A percentile compares a stretch with the other conserved stretches of the same genome.
Conservation (phyloP, 192 early-diverging fungal species). For the Mortierella claussenii region DNA sequence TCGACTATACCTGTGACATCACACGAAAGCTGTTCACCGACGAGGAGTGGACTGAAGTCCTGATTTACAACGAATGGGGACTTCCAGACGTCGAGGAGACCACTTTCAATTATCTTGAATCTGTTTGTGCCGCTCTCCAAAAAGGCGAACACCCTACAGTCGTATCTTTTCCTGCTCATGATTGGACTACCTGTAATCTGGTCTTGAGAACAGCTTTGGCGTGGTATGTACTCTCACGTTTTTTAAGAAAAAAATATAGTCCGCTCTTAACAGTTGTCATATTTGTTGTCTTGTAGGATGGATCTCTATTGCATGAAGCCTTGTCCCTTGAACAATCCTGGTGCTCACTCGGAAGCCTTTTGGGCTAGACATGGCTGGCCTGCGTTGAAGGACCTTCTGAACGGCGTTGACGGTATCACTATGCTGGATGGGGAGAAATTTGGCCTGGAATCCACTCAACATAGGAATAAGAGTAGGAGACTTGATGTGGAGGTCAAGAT, state of each 20-base stretch:
- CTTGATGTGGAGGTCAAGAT: slow-evolving; percentile 12
- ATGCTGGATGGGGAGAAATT: slow-evolving; percentile 13
- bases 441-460: slow-evolving; percentile 11
- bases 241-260: slow-evolving; percentile 6
- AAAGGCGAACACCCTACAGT: slow-evolving; percentile 10
- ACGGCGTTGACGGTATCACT: slow-evolving; percentile 14
- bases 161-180: slow-evolving; percentile 11
- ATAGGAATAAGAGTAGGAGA: slow-evolving; percentile 5
- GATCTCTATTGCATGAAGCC: slow-evolving; percentile 18
- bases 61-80: background rate
- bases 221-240: slow-evolving; percentile 15
- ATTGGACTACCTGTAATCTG: slow-evolving; percentile 7
- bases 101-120: slow-evolving; percentile 9
- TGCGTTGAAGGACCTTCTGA: slow-evolving; percentile 5
- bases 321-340: slow-evolving; percentile 5
- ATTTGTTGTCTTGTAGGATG: slow-evolving; percentile 19
- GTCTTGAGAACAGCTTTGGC: slow-evolving; percentile 4
- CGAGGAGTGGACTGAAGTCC: slow-evolving; percentile 11
- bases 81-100: slow-evolving; percentile 12
- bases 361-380: slow-evolving; percentile 23
- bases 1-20: slow-evolving; percentile 6
- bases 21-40: slow-evolving; percentile 7
- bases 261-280: slow-evolving; percentile 7
- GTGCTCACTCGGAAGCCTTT: slow-evolving; percentile 13
- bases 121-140: background rate